phyloP scores from a whole-genome alignment of 2,329 filamentous ascomycete genomes.

The Botrytis squamosa region DNA sequence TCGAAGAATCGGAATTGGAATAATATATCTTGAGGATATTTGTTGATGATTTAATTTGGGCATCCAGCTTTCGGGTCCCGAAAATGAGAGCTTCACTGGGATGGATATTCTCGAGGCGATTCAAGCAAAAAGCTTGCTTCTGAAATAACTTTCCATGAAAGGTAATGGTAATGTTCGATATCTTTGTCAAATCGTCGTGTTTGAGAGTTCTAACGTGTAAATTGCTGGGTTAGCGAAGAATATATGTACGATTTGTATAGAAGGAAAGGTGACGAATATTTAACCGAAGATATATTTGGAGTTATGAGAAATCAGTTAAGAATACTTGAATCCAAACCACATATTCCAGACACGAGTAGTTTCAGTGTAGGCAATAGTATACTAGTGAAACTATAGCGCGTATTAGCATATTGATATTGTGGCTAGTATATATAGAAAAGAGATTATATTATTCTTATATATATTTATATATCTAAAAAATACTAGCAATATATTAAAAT shows the following conservation, averaged over 20 bases:
- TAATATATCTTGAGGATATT: conserved; percentile 34
- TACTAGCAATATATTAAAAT: no score
- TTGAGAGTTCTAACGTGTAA: conserved; percentile 50
- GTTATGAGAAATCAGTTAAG: no score
- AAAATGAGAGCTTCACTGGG: conserved; percentile 57
- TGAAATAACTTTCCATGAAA: conserved; percentile 49
- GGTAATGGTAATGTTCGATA: conserved; percentile 41
- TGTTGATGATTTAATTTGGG: conserved; percentile 13
- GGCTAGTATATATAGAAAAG: no score
- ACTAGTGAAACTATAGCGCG: no score
- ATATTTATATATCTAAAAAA: no score
- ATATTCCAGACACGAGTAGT: no score
- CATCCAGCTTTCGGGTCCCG: conserved; percentile 24
- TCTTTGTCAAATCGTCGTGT: conserved; percentile 57
- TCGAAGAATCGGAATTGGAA: conserved; percentile 37
- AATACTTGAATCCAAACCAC: no score
- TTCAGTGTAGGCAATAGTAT: no score
- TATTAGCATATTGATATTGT: no score
- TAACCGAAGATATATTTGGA: no score
- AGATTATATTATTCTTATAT: no score
- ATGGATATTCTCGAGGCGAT: conserved; percentile 59
- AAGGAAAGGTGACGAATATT: no score
- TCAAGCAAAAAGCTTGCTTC: conserved; percentile 51
- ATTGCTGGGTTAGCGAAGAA: conserved; percentile 47
- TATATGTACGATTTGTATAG: conserved; percentile 42